Conservation (phyloP, 1,284 basidiomycete genomes). For the Austropuccinia psidii region DNA sequence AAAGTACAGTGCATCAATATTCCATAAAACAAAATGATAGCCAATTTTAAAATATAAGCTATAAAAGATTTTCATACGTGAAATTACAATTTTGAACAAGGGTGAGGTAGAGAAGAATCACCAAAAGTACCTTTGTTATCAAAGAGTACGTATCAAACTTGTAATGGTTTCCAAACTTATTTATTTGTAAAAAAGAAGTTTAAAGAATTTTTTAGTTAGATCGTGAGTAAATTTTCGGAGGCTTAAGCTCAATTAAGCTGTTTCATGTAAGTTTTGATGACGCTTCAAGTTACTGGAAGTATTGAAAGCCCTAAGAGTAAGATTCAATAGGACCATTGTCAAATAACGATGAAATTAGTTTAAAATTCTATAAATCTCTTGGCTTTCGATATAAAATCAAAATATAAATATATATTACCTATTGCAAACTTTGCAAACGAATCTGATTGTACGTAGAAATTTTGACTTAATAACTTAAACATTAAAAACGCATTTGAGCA, state of each 20-base stretch:
- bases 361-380: neutral
- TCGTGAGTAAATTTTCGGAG: too few species aligned
- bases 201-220: too few species aligned
- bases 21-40: too few species aligned
- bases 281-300: conserved; percentile 35
- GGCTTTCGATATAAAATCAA: neutral
- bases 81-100: too few species aligned
- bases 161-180: too few species aligned
- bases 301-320: conserved; percentile 31
- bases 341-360: neutral
- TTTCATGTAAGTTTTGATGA: conserved; percentile 32
- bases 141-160: too few species aligned
- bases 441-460: neutral
- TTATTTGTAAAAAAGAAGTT: too few species aligned
- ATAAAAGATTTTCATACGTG: too few species aligned
- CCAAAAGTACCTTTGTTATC: too few species aligned
- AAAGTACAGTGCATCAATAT: too few species aligned
- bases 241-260: neutral
- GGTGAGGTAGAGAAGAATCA: too few species aligned
- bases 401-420: conserved; percentile 2
- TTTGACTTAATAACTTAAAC: neutral
- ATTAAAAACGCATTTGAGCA: neutral
- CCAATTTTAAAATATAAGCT: too few species aligned
- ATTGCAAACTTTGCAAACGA: conserved; percentile 31
- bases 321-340: neutral